These are phyloP conservation scores for Chlorella sorokiniana DNA, from an alignment of 139 green algal species.

Conservation along the genomic window DNA sequence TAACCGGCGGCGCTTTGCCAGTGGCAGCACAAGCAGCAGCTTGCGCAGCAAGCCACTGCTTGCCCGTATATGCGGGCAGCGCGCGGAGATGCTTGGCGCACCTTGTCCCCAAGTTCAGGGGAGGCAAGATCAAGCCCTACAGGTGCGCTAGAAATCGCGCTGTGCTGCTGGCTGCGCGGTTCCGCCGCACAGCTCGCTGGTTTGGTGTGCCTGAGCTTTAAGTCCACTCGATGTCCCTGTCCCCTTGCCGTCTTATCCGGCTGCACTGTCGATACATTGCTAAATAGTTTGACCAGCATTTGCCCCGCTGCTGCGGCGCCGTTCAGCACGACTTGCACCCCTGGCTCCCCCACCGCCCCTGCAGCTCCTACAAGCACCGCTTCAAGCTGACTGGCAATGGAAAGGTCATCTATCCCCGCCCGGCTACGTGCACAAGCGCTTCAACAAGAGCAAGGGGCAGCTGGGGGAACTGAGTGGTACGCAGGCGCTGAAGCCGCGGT, in stretches of 20 bases:
- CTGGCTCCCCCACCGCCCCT: neutral
- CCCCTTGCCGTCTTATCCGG: too few relatives aligned
- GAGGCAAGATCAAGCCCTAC: slow-evolving; percentile 54
- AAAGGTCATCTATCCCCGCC: slow-evolving; percentile 38
- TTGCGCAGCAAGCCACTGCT: neutral
- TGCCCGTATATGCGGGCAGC: neutral
- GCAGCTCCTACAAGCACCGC: slow-evolving; percentile 51
- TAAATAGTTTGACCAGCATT: too few relatives aligned
- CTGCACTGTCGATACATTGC: too few relatives aligned
- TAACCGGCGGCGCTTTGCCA: too few relatives aligned
- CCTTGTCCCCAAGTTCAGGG: slow-evolving; percentile 32
- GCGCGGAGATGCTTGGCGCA: slow-evolving; percentile 7
- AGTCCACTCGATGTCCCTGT: too few relatives aligned
- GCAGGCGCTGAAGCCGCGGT: slow-evolving; percentile 25
- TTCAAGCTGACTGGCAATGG: slow-evolving; percentile 53
- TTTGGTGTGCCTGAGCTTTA: neutral
- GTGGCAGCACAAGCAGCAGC: neutral
- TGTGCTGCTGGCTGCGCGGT: neutral
- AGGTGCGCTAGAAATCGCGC: slow-evolving; percentile 1
- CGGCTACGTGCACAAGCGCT: slow-evolving; percentile 59
- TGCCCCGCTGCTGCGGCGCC: too few relatives aligned
- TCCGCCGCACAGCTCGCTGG: neutral
- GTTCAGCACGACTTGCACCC: neutral
- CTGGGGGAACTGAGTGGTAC: slow-evolving; percentile 26
- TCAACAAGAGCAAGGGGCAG: slow-evolving; percentile 41